Conservation (phyloP, 371 early-diverging fungal genomes). For the Mortierella sp. region DNA sequence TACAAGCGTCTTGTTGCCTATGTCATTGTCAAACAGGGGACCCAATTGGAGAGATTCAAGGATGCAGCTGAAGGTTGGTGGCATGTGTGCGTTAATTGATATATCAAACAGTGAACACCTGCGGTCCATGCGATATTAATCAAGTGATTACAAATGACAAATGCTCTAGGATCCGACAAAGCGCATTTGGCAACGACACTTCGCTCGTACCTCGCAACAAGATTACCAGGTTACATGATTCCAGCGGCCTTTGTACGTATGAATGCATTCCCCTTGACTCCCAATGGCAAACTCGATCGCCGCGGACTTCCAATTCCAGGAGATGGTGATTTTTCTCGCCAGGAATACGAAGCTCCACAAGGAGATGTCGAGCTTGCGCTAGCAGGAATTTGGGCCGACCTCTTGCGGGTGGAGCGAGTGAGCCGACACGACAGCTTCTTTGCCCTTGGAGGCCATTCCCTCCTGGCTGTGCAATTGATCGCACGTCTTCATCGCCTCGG, state of each 20-base stretch:
- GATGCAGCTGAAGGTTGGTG: not conserved
- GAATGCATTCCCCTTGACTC: constrained; percentile 13
- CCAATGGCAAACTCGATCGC: constrained; percentile 29
- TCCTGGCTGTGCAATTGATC: constrained; percentile 31
- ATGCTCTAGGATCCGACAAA: not conserved
- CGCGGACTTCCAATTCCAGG: constrained; percentile 22
- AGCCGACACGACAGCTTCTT: constrained; percentile 33
- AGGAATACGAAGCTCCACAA: constrained; percentile 15
- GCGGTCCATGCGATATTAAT: no score
- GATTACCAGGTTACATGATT: constrained; percentile 40
- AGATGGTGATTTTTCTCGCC: not conserved
- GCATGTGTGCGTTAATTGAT: no score
- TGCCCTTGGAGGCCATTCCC: constrained; percentile 40
- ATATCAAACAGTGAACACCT: no score
- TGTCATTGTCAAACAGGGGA: constrained; percentile 4
- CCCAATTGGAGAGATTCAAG: no score
- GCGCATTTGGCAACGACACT: constrained; percentile 1
- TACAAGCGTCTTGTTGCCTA: constrained; percentile 33
- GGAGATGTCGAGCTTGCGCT: constrained; percentile 15
- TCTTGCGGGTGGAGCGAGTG: constrained; percentile 17
- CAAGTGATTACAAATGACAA: no score
- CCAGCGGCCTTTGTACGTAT: constrained; percentile 25
- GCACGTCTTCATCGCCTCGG: not conserved
- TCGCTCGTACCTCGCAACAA: not conserved
- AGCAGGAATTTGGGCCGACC: constrained; percentile 16